A percentile compares a stretch with the other conserved stretches of the same genome.
Evolutionary conservation across 2,329 filamentous ascomycete genomes (phyloP).

Genomic region (Aspergillus pseudoterreus): DNA sequence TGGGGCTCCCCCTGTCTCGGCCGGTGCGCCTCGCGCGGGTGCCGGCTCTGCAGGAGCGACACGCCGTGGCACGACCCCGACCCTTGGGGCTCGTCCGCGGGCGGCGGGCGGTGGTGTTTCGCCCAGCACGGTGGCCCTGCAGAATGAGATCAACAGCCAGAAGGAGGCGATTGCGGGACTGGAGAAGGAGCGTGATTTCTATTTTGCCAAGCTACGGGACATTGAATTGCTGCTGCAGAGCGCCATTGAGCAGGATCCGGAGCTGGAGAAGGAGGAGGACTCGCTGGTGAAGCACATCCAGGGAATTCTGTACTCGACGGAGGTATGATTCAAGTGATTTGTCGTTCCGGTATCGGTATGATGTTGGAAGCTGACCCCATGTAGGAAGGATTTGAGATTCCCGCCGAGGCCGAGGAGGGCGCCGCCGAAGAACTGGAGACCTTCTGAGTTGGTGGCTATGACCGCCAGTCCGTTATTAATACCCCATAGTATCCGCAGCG

Average conservation of each 20-base stretch:
- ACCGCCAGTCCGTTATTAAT: constrained; percentile 22
- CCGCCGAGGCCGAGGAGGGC: constrained; percentile 24
- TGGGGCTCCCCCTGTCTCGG: constrained; percentile 50
- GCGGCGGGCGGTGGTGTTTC: constrained; percentile 34
- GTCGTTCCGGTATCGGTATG: too few relatives aligned
- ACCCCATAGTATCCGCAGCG: constrained; percentile 21
- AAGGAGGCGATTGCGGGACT: constrained; percentile 95
- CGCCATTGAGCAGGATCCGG: constrained; percentile 85
- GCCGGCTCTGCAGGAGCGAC: constrained; percentile 46
- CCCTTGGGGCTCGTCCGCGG: constrained; percentile 49
- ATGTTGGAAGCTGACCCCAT: constrained; percentile 4
- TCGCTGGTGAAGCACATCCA: constrained; percentile 94
- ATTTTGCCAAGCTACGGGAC: constrained; percentile 97
- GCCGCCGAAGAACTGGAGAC: constrained; percentile 28
- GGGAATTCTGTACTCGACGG: constrained; percentile 93
- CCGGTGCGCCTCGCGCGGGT: constrained; percentile 49
- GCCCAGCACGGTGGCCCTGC: constrained; percentile 65
- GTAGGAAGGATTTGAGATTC: constrained; percentile 32
- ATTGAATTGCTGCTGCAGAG: constrained; percentile 94
- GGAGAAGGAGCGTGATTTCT: constrained; percentile 96
- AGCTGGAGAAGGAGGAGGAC: constrained; percentile 90
- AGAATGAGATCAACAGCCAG: constrained; percentile 79
- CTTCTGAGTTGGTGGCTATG: constrained; percentile 18
- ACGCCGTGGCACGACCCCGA: constrained; percentile 60
- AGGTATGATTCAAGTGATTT: constrained; percentile 53